These are phyloP conservation scores for Sporobolomyces pararoseus DNA, from an alignment of 768 basidiomycete genomes.

Conservation along the genomic window DNA sequence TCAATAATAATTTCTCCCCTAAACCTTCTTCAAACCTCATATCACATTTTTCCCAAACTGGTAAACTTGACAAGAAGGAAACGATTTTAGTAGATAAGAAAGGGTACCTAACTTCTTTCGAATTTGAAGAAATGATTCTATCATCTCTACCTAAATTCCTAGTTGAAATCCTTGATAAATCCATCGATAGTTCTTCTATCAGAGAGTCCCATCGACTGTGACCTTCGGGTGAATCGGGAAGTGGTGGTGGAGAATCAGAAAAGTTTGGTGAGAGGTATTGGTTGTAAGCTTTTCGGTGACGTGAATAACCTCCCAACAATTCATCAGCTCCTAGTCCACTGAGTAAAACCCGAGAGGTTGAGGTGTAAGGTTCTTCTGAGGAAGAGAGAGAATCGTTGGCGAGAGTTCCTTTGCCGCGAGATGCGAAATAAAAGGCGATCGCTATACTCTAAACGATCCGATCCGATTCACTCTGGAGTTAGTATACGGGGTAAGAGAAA, in stretches of 20 bases:
- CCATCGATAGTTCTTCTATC: constrained; percentile 69
- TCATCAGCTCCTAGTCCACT: constrained; percentile 95
- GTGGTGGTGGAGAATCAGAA: neutral
- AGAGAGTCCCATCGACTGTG: constrained; percentile 19
- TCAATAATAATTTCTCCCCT: constrained; percentile 84
- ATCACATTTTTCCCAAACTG: constrained; percentile 78
- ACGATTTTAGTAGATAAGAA: constrained; percentile 60
- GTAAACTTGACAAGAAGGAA: constrained; percentile 52
- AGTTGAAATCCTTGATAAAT: constrained; percentile 26
- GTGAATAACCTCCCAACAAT: constrained; percentile 84
- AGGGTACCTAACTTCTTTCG: constrained; percentile 74
- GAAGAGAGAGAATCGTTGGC: neutral
- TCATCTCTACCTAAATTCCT: constrained; percentile 86
- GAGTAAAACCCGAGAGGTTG: constrained; percentile 65
- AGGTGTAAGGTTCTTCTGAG: neutral
- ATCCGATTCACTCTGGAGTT: neutral
- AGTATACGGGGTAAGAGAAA: neutral
- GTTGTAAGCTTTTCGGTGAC: constrained; percentile 74
- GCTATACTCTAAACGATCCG: constrained; percentile 71
- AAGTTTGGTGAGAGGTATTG: neutral
- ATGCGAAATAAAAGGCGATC: constrained; percentile 87
- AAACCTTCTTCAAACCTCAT: constrained; percentile 66
- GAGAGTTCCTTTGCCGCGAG: constrained; percentile 63
- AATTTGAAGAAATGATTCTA: constrained; percentile 82
- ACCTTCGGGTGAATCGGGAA: neutral